Evolutionary conservation across 2,329 filamentous ascomycete species (phyloP).

Genomic region (Arthrobotrys iridis): DNA sequence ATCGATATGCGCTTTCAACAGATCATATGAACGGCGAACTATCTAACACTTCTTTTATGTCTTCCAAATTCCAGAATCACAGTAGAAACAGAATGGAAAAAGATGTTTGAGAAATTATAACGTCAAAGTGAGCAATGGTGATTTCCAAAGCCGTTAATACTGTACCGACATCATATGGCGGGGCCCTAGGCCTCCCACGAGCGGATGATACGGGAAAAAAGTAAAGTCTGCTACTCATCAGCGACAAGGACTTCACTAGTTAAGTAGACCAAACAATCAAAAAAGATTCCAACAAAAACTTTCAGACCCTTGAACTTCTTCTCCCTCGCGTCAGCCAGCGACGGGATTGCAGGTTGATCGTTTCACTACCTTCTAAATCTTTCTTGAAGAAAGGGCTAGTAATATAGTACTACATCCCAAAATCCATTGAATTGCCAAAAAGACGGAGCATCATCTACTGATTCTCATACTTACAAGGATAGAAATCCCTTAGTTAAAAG

Average conservation of each 20-base stretch:
- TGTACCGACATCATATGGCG: not conserved
- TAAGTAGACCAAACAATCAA: not conserved
- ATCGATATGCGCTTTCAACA: not conserved
- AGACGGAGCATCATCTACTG: not conserved
- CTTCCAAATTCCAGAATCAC: not conserved
- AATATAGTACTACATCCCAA: not conserved
- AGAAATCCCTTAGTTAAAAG: not conserved
- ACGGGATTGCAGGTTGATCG: not conserved
- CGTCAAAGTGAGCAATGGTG: not conserved
- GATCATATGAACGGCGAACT: not conserved
- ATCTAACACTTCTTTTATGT: not conserved
- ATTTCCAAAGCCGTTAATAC: not conserved
- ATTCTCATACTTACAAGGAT: constrained; percentile 3
- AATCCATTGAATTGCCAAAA: constrained; percentile 5
- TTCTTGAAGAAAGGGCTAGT: not conserved
- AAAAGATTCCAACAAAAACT: constrained; percentile 10
- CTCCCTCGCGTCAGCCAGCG: not conserved
- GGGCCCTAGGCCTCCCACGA: not conserved
- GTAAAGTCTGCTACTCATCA: not conserved
- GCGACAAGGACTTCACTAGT: constrained; percentile 15
- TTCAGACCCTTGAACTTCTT: not conserved
- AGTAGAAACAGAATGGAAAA: not conserved
- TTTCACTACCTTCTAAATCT: not conserved
- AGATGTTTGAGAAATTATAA: not conserved
- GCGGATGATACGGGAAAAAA: not conserved